Base-by-base conservation (phyloP, 2,329 filamentous ascomycete genomes). In the Phoma sp. region DNA sequence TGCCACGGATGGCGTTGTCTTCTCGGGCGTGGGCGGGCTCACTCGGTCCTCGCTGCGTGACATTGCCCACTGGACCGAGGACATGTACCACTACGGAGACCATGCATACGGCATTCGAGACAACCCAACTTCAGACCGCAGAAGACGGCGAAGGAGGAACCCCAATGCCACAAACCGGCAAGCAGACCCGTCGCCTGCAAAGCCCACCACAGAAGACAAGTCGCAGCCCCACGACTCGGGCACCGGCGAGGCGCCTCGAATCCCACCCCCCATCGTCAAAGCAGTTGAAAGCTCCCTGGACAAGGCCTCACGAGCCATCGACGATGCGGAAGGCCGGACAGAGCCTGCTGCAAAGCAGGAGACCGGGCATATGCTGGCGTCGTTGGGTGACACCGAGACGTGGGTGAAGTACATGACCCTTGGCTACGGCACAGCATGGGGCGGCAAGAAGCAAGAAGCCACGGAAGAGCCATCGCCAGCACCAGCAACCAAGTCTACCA, bases 61-160 rank as follows among this genome's bases (percentile, higher is more conserved):
- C 65, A 72, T 97, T 24, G 88, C 89, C 1, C 85, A 89, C 51
- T 98, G 94, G 94, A 88, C 95, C 82, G 90, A 96, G 73, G 89
- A 91, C 68, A 82, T 97, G 2, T 96, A 95, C 74, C 87, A 82
- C 27, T 91, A 92, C 81, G 94, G 93, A 2, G 87, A 91, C 47
- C 84, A 90, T 67, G 88, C 94, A 2, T 98, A 96, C 71, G 94
- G 93, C 4, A 85, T 97, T 6, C 84, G 85, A 48, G 89, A 96
- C 32, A 92, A 91, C 62, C 90, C 92, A 13, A 85, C 84, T 1
- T 88, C 90, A 1, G 82, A 83, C 55, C 84, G 89, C 29, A 81
- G 82, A 43, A 78, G 71, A 77, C 37, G 76, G 72, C 60, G 83
- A 73, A 68, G 72, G 49, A 75, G 72, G 36, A 77, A 70, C 57